These are phyloP conservation scores for Calocera cornea DNA, from an alignment of 768 basidiomycete genomes.

Conservation along the genomic window DNA sequence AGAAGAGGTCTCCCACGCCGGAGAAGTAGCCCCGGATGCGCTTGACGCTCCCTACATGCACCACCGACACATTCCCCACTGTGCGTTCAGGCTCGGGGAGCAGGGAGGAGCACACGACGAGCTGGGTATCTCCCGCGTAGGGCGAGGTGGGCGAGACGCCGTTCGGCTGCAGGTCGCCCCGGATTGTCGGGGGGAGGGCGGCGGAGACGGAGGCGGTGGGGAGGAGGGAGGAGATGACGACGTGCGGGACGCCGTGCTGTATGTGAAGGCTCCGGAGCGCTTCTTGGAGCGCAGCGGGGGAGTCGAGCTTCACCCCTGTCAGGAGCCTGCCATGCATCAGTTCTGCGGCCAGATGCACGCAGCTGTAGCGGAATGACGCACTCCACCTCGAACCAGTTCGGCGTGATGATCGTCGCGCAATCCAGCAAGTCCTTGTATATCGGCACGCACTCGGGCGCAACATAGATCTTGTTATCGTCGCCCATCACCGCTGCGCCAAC, in stretches of 20 bases:
- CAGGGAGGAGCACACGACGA: constrained; percentile 69
- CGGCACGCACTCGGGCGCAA: constrained; percentile 73
- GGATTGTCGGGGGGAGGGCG: constrained; percentile 47
- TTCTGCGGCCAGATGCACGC: neutral
- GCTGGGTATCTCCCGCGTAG: constrained; percentile 16
- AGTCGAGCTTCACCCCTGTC: constrained; percentile 56
- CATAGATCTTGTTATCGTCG: constrained; percentile 79
- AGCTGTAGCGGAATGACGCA: constrained; percentile 30
- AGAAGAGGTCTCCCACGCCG: constrained; percentile 94
- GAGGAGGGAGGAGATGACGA: constrained; percentile 86
- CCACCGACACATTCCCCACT: constrained; percentile 25
- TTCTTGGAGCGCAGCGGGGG: constrained; percentile 46
- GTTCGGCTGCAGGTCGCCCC: constrained; percentile 28
- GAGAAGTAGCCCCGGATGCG: constrained; percentile 84
- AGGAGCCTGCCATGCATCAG: constrained; percentile 41
- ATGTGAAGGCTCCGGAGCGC: constrained; percentile 65
- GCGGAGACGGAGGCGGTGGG: constrained; percentile 26
- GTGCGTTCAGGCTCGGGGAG: constrained; percentile 16
- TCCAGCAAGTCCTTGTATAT: constrained; percentile 59
- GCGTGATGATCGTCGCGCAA: constrained; percentile 87
- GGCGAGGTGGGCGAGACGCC: constrained; percentile 19
- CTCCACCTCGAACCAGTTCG: constrained; percentile 98
- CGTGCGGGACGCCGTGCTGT: constrained; percentile 63
- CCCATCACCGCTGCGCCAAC: constrained; percentile 73
- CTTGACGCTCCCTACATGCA: constrained; percentile 62